Conservation (phyloP, 2,329 filamentous ascomycete species). For the Cladosporium sp. region DNA sequence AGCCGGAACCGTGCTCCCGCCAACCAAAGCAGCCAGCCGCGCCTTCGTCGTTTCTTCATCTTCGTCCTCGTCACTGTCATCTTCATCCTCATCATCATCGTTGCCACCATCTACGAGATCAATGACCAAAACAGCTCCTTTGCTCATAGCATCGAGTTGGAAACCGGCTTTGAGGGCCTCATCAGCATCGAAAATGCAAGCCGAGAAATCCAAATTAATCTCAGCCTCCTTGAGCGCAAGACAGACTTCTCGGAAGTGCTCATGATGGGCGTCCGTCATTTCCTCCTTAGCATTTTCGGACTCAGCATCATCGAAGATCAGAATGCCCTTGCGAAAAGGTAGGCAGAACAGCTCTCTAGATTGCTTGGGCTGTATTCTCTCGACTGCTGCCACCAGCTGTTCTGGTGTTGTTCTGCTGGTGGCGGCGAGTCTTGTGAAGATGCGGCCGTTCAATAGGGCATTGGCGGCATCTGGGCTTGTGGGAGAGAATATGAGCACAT, state of each 20-base stretch:
- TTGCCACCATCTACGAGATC: conserved; percentile 4
- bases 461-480: not conserved
- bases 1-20: too few species aligned
- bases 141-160: conserved; percentile 10
- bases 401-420: not conserved
- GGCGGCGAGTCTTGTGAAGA: conserved; percentile 4
- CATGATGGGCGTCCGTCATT: conserved; percentile 1
- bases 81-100: not conserved
- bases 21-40: not conserved
- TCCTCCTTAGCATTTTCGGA: not conserved
- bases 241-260: conserved; percentile 9
- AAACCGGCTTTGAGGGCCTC: conserved; percentile 2
- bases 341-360: conserved; percentile 4
- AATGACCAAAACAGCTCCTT: conserved; percentile 4
- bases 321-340: conserved; percentile 6
- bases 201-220: conserved; percentile 9
- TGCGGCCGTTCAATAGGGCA: not conserved
- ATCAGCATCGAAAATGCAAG: conserved; percentile 10
- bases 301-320: conserved; percentile 3
- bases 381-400: not conserved
- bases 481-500: conserved; percentile 8
- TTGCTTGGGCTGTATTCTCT: not conserved
- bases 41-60: conserved; percentile 1
- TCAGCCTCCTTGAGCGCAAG: conserved; percentile 6
- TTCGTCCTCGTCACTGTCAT: not conserved